A percentile compares a stretch with the other conserved stretches of the same genome.
These are phyloP conservation scores for Stemphylium lycopersici DNA, from an alignment of 2,329 filamentous ascomycete species.

Conservation along the genomic window DNA sequence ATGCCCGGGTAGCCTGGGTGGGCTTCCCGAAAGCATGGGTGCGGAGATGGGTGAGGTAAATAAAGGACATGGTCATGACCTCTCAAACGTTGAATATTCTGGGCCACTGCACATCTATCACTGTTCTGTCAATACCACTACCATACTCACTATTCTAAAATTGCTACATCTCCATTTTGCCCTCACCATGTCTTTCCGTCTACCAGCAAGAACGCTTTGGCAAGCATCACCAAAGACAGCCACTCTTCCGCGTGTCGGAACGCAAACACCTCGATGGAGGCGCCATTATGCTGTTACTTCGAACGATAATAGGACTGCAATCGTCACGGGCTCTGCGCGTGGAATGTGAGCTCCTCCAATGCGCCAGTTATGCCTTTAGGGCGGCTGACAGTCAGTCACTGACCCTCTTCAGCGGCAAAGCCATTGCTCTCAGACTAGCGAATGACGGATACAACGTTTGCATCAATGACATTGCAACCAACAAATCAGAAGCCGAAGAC, in stretches of 20 bases:
- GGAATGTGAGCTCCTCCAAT: conserved; percentile 39
- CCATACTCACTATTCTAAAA: too few relatives aligned
- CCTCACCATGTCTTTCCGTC: conserved; percentile 29
- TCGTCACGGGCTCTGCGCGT: conserved; percentile 48
- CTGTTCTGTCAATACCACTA: too few relatives aligned
- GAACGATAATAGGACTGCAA: conserved; percentile 39
- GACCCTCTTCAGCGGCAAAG: conserved; percentile 58
- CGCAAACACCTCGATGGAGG: conserved; percentile 23
- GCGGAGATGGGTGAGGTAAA: conserved; percentile 12
- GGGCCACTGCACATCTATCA: not conserved
- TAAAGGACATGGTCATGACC: conserved; percentile 6
- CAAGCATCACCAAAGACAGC: conserved; percentile 24
- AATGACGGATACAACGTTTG: conserved; percentile 70
- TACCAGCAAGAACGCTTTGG: conserved; percentile 28
- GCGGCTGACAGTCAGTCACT: not conserved
- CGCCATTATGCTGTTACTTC: conserved; percentile 36
- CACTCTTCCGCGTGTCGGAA: conserved; percentile 15
- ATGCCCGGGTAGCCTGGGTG: conserved; percentile 24
- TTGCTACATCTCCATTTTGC: too few relatives aligned
- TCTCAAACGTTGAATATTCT: not conserved
- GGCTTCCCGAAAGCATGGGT: conserved; percentile 5
- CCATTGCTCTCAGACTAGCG: conserved; percentile 68
- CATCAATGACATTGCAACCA: conserved; percentile 66
- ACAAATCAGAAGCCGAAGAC: conserved; percentile 59
- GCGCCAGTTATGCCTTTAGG: not conserved